Base-by-base conservation (phyloP, 345 rosid genomes). In the Turritis glabra region DNA sequence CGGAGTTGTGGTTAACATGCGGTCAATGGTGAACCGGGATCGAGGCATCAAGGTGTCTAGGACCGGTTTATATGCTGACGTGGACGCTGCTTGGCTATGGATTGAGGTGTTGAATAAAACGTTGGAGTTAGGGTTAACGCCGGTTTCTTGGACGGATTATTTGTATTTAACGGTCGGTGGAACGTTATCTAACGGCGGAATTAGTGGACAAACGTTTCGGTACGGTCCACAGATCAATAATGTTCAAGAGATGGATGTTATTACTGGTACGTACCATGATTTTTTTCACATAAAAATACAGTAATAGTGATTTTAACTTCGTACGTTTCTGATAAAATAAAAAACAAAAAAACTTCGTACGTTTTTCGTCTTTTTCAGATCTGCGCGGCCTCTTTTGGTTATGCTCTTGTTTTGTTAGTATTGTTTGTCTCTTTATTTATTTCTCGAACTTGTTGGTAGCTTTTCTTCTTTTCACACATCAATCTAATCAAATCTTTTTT, bases 141-240 rank as follows among this genome's bases (percentile, higher is more conserved):
- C 99, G 13, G 84, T 80, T 40, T 89, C 99, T 3, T 95, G 93
- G 92, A 89, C 99, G 6, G 98, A 95, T 51, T 95, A 89, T 66
- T 79, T 95, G 86, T 82, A 92, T 80, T 83, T 95, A 25, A 92
- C 85, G 21, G 90, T 92, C 8, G 99, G 99, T 11, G 99, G 99
- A 25, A 95, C 99, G 11, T 88, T 95, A 59, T 89, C 98, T 9
- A 92, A 92, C 52, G 98, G 88, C 4, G 99, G 99, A 55, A 92
- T 95, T 5, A 83, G 99, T 52, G 99, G 99, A 21, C 97, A 90
- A 47, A 82, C 87, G 22, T 95, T 90, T 77, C 90, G 90, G 7
- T 80, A 79, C 27, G 98, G 99, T 64, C 99, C 99, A 38, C 99
- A 92, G 79, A 90, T 95, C 82, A 86, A 82, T 80, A 95, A 95